These are phyloP conservation scores for Linnemannia exigua DNA, from an alignment of 192 early-diverging fungal genomes.

Conservation along the genomic window DNA sequence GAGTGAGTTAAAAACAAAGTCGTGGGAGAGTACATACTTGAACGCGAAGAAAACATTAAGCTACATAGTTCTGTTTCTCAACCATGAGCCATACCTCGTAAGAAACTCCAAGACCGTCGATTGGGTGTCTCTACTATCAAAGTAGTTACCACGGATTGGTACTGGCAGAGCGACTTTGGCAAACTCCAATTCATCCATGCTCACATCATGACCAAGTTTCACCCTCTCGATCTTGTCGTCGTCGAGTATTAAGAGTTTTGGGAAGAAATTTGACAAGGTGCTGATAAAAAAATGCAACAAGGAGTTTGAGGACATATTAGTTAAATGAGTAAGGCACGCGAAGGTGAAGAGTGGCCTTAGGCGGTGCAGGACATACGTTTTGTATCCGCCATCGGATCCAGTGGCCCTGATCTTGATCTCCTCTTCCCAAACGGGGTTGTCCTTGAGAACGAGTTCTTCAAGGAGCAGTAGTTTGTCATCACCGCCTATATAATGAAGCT, in stretches of 20 bases:
- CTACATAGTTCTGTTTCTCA: not conserved
- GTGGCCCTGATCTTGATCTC: conserved; percentile 16
- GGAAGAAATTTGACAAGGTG: too few relatives aligned
- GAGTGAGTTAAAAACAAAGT: too few relatives aligned
- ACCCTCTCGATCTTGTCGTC: conserved; percentile 37
- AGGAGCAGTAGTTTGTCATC: conserved; percentile 40
- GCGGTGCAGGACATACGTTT: conserved; percentile 25
- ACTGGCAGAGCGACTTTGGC: conserved; percentile 16
- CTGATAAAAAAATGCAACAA: too few relatives aligned
- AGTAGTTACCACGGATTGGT: conserved; percentile 50
- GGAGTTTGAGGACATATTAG: too few relatives aligned
- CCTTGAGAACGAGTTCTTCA: conserved; percentile 54
- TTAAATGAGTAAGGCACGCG: too few relatives aligned
- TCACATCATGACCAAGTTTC: conserved; percentile 41
- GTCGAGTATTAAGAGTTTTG: too few relatives aligned
- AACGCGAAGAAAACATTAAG: too few relatives aligned
- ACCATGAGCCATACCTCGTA: conserved; percentile 26
- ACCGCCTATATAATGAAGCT: conserved; percentile 47
- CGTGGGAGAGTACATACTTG: too few relatives aligned
- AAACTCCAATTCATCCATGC: not conserved
- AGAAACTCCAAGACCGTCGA: conserved; percentile 57
- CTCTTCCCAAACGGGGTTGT: conserved; percentile 53
- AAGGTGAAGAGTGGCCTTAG: too few relatives aligned
- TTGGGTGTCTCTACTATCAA: conserved; percentile 51
- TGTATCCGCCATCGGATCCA: conserved; percentile 47